Conservation (phyloP, 169 alveolate species). For the Condylostoma magnum region DNA sequence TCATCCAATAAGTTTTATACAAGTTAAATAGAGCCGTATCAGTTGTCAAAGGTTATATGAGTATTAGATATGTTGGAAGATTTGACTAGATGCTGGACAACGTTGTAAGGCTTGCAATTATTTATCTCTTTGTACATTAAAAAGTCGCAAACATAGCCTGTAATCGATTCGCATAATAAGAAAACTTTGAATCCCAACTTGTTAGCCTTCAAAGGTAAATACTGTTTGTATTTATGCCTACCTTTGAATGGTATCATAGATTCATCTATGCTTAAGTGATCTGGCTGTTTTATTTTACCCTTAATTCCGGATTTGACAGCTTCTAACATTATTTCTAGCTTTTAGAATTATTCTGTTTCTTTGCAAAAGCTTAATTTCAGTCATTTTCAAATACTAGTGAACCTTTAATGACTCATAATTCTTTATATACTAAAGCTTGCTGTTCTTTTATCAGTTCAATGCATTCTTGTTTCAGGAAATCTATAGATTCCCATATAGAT, state of each 20-base stretch:
- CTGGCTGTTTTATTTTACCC: neutral
- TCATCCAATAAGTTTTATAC: neutral
- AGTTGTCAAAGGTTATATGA: neutral
- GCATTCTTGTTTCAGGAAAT: neutral
- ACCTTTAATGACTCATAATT: neutral
- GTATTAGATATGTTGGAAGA: neutral
- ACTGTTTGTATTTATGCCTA: slow-evolving; percentile 26
- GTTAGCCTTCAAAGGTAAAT: slow-evolving; percentile 35
- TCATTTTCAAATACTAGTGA: neutral
- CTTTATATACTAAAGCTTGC: neutral
- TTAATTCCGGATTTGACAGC: neutral
- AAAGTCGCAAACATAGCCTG: neutral
- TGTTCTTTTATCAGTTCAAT: neutral
- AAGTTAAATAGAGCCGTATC: neutral
- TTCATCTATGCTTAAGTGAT: slow-evolving; percentile 33
- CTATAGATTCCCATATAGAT: neutral
- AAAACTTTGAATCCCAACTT: slow-evolving; percentile 41
- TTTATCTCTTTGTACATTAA: neutral
- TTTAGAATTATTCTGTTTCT: neutral
- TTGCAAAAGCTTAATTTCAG: neutral
- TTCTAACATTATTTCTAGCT: neutral
- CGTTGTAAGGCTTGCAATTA: neutral
- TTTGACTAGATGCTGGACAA: neutral
- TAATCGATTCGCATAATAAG: slow-evolving; percentile 23
- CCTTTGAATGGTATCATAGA: slow-evolving; percentile 31